A percentile compares a stretch with the other conserved stretches of the same genome.
Evolutionary conservation across 2,329 filamentous ascomycete genomes (phyloP).

Genomic region (Pseudogymnoascus sp.): DNA sequence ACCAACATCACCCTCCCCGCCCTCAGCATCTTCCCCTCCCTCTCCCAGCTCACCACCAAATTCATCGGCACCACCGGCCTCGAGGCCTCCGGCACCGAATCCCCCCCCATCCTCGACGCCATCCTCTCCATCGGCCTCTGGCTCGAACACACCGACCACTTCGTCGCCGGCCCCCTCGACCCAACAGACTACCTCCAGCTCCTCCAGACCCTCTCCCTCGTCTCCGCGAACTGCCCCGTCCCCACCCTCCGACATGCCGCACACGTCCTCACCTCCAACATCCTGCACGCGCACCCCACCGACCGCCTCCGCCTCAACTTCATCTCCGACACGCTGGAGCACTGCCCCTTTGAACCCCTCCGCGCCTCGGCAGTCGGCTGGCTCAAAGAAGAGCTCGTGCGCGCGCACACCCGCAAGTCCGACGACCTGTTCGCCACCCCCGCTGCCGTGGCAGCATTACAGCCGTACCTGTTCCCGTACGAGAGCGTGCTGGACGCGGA

Average conservation of each 20-base stretch:
- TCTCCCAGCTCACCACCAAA: slow-evolving; percentile 43
- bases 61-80: slow-evolving; percentile 45
- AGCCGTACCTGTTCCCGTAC: slow-evolving; percentile 53
- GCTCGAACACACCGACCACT: slow-evolving; percentile 43
- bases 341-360: slow-evolving; percentile 53
- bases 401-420: slow-evolving; percentile 25
- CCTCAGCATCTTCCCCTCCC: slow-evolving; percentile 52
- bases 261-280: slow-evolving; percentile 27
- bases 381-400: slow-evolving; percentile 54
- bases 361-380: slow-evolving; percentile 56
- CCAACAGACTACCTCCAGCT: slow-evolving; percentile 46
- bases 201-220: slow-evolving; percentile 39
- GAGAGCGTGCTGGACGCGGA: slow-evolving; percentile 39
- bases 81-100: slow-evolving; percentile 36
- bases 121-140: slow-evolving; percentile 52
- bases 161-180: slow-evolving; percentile 30
- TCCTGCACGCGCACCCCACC: slow-evolving; percentile 48
- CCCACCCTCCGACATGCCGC: slow-evolving; percentile 29
- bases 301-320: slow-evolving; percentile 51
- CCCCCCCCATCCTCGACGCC: slow-evolving; percentile 50
- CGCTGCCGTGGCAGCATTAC: slow-evolving; percentile 50
- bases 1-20: slow-evolving; percentile 44
- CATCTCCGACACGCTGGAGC: slow-evolving; percentile 55
- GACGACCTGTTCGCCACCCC: slow-evolving; percentile 40
- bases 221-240: slow-evolving; percentile 32